Evolutionary conservation across 2,329 filamentous ascomycete genomes (phyloP).

Genomic region (Hymenoscyphus fructigenus): DNA sequence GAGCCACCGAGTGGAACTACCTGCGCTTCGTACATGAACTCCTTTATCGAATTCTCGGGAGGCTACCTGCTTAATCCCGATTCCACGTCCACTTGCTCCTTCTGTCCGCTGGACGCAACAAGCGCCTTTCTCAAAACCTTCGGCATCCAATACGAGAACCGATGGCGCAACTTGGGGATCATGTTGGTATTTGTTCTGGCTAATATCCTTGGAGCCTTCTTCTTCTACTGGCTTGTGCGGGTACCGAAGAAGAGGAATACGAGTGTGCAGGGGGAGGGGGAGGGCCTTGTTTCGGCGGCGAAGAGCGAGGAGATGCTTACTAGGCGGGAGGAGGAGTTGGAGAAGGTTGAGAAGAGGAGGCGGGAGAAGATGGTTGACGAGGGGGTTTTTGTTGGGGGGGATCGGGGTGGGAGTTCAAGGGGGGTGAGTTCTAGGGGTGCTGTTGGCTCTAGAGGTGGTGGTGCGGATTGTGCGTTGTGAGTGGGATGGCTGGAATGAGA

Average conservation of each 20-base stretch:
- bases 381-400: not conserved
- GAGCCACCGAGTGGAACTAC: constrained; percentile 56
- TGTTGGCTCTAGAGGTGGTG: not conserved
- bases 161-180: constrained; percentile 69
- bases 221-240: constrained; percentile 52
- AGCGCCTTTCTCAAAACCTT: constrained; percentile 51
- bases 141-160: constrained; percentile 53
- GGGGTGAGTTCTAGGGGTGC: not conserved
- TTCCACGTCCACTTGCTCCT: constrained; percentile 54
- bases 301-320: not conserved
- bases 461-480: not conserved
- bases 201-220: constrained; percentile 52
- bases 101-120: constrained; percentile 52
- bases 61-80: constrained; percentile 53
- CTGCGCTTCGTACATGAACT: constrained; percentile 58
- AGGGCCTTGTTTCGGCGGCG: not conserved
- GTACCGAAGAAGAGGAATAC: constrained; percentile 37
- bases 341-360: not conserved
- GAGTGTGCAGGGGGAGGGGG: not conserved
- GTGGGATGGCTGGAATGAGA: too few relatives aligned
- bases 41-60: constrained; percentile 49
- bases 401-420: not conserved
- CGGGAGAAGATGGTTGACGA: constrained; percentile 8
- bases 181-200: constrained; percentile 46
- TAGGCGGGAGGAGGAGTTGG: constrained; percentile 6